phyloP scores from a whole-genome alignment of 768 basidiomycete species.

The Agrocybe pediades region DNA sequence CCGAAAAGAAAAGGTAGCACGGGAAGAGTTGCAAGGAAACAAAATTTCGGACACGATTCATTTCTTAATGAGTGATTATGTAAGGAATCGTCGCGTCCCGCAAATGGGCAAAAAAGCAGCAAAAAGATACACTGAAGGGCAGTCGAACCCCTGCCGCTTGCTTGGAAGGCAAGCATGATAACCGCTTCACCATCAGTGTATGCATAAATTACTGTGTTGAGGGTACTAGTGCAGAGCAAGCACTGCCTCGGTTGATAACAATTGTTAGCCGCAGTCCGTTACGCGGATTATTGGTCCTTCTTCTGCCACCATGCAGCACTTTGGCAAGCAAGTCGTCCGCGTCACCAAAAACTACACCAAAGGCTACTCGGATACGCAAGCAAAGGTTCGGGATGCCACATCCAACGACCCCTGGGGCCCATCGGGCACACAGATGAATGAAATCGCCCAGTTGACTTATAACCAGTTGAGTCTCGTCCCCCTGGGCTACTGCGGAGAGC shows the following conservation, averaged over 20 bases:
- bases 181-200: constrained; percentile 79
- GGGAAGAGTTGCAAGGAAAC: background rate
- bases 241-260: too few species aligned
- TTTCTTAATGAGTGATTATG: background rate
- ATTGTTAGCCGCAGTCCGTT: background rate
- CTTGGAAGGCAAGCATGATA: constrained; percentile 92
- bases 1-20: background rate
- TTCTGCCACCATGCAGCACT: constrained; percentile 59
- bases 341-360: constrained; percentile 96
- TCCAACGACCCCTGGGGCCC: constrained; percentile 99
- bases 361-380: constrained; percentile 93
- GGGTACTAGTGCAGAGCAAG: too few species aligned
- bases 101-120: too few species aligned
- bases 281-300: background rate
- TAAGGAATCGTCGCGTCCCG: background rate
- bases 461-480: constrained; percentile 73
- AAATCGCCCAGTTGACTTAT: constrained; percentile 94
- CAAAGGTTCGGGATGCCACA: constrained; percentile 95
- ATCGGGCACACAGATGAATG: constrained; percentile 98
- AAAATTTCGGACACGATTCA: constrained; percentile 3
- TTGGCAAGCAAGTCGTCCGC: constrained; percentile 83
- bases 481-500: background rate
- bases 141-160: constrained; percentile 77
- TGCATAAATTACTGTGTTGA: background rate
- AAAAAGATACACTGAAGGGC: constrained; percentile 56